Conservation (phyloP, 2,329 filamentous ascomycete genomes). For the Fusarium chaquense region DNA sequence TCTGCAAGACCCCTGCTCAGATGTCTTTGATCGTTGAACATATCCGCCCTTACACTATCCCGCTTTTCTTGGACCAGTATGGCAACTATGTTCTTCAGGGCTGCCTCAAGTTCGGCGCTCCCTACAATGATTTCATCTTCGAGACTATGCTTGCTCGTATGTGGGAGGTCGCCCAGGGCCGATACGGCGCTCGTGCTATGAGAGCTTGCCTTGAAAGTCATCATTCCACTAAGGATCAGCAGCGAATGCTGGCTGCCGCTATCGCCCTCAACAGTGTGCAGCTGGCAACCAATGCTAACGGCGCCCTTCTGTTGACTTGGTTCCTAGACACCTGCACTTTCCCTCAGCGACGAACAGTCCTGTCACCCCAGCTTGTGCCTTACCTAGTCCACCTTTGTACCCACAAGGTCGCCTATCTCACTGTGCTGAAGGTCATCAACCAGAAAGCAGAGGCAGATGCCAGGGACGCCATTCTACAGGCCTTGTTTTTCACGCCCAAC, state of each 20-base stretch:
- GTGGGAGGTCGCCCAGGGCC: conserved; percentile 92
- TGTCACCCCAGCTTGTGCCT: conserved; percentile 91
- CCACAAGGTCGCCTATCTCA: conserved; percentile 97
- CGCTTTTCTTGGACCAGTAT: conserved; percentile 96
- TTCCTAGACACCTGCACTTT: conserved; percentile 98
- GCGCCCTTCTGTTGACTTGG: conserved; percentile 94
- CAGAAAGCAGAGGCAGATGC: conserved; percentile 95
- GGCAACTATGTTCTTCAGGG: conserved; percentile 99
- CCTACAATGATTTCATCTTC: conserved; percentile 96
- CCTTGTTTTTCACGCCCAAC: conserved; percentile 90
- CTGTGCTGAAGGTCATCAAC: conserved; percentile 97
- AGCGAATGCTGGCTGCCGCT: conserved; percentile 91
- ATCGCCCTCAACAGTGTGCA: conserved; percentile 98
- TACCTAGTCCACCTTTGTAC: conserved; percentile 96
- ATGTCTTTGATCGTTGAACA: conserved; percentile 87
- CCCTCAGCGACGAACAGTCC: conserved; percentile 87
- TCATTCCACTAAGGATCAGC: conserved; percentile 93
- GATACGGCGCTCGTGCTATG: conserved; percentile 96
- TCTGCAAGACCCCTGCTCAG: conserved; percentile 86
- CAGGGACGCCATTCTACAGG: conserved; percentile 87
- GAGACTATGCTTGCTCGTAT: conserved; percentile 95
- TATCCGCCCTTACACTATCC: conserved; percentile 86
- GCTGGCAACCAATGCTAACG: conserved; percentile 95
- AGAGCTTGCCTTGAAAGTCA: conserved; percentile 96
- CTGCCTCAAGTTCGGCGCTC: conserved; percentile 89